These are phyloP conservation scores for Debaryomycetaceae sp. DNA, from an alignment of 1,139 yeast genomes.

Conservation along the genomic window DNA sequence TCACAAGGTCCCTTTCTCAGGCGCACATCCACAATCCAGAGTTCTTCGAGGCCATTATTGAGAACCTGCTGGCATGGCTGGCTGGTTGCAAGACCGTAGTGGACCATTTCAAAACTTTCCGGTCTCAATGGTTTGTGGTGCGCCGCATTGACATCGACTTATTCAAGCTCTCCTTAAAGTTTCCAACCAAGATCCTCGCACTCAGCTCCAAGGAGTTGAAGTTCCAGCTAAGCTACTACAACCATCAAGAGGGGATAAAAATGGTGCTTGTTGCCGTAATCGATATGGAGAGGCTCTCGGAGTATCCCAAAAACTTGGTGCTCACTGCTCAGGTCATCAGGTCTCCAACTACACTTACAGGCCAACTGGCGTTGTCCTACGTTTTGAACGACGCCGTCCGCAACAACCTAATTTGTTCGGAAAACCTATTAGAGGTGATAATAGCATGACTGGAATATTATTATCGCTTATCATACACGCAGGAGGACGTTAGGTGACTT, in stretches of 20 bases:
- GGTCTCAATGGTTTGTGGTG: constrained; percentile 17
- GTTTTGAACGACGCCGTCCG: neutral
- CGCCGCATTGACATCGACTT: constrained; percentile 24
- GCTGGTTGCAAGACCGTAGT: constrained; percentile 2
- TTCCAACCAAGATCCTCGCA: constrained; percentile 18
- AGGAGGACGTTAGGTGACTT: neutral
- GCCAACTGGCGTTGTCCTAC: neutral
- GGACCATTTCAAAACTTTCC: constrained; percentile 14
- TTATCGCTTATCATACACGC: neutral
- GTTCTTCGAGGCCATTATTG: constrained; percentile 1
- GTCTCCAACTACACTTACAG: neutral
- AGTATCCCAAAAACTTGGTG: constrained; percentile 4
- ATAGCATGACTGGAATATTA: neutral
- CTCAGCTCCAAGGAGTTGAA: constrained; percentile 5
- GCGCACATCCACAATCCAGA: neutral
- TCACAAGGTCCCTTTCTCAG: constrained; percentile 1
- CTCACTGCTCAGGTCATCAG: neutral
- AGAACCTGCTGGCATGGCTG: constrained; percentile 3
- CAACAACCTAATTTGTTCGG: neutral
- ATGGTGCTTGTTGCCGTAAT: constrained; percentile 6
- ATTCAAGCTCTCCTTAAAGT: constrained; percentile 24
- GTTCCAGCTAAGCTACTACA: constrained; percentile 13
- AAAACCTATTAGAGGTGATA: neutral
- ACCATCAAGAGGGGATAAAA: constrained; percentile 9
- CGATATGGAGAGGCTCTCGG: constrained; percentile 5